These are phyloP conservation scores for Rhodotorula sp. DNA, from an alignment of 1,284 basidiomycete species.

Conservation along the genomic window DNA sequence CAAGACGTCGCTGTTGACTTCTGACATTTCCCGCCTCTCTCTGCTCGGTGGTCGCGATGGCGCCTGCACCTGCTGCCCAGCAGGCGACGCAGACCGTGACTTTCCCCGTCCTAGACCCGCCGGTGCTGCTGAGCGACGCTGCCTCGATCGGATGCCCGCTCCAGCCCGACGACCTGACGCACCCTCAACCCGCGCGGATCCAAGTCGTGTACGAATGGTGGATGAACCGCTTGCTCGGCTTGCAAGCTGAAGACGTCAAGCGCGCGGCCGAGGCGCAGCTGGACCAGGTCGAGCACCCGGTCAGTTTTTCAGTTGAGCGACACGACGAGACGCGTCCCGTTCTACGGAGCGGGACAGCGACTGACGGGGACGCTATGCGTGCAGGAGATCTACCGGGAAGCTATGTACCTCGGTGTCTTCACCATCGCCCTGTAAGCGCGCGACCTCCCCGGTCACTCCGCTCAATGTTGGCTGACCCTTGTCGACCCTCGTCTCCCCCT, in stretches of 20 bases:
- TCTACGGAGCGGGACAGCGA: background rate
- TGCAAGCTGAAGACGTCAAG: slow-evolving; percentile 31
- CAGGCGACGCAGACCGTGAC: slow-evolving; percentile 2
- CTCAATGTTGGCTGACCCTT: background rate
- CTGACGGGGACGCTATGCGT: background rate
- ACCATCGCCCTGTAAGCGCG: slow-evolving; percentile 25
- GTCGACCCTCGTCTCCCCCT: background rate
- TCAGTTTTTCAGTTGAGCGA: slow-evolving; percentile 8
- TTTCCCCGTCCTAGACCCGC: slow-evolving; percentile 17
- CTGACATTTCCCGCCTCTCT: background rate
- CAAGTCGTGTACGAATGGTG: slow-evolving; percentile 36
- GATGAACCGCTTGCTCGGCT: slow-evolving; percentile 22
- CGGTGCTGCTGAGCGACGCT: slow-evolving; percentile 11
- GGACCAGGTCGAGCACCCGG: slow-evolving; percentile 34
- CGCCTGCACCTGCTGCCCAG: background rate
- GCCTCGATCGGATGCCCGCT: slow-evolving; percentile 23
- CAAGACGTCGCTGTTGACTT: background rate
- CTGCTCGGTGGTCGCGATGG: background rate
- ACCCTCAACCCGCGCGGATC: slow-evolving; percentile 30
- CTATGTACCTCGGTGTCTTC: slow-evolving; percentile 38
- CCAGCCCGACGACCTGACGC: slow-evolving; percentile 28
- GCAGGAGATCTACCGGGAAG: slow-evolving; percentile 39
- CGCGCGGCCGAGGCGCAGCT: slow-evolving; percentile 35
- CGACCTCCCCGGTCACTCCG: background rate
- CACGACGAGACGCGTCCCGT: background rate